These are phyloP conservation scores for Madurella fahalii DNA, from an alignment of 2,329 filamentous ascomycete genomes.

Conservation along the genomic window DNA sequence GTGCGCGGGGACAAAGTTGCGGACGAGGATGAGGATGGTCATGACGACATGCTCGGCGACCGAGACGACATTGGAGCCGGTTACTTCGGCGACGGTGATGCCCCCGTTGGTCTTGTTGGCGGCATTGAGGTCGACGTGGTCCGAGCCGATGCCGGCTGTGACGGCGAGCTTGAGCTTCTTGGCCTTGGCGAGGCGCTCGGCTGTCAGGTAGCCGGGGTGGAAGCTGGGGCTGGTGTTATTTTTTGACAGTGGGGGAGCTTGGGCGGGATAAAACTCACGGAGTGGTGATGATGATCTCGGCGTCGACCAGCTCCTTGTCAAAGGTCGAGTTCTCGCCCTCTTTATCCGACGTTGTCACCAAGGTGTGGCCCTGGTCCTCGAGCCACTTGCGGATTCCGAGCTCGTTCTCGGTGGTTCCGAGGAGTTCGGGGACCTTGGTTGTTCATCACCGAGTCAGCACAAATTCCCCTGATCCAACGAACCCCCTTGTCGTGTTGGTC, in stretches of 20 bases:
- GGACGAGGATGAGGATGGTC: conserved; percentile 93
- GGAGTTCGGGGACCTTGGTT: conserved; percentile 65
- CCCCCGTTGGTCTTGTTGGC: conserved; percentile 99
- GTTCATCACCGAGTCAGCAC: conserved; percentile 10
- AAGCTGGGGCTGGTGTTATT: conserved; percentile 54
- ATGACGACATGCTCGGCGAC: conserved; percentile 99
- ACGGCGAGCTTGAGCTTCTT: conserved; percentile 98
- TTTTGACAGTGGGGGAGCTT: conserved; percentile 1
- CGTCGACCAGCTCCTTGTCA: conserved; percentile 91
- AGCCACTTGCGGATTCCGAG: conserved; percentile 96
- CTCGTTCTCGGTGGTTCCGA: conserved; percentile 98
- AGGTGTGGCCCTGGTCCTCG: conserved; percentile 92
- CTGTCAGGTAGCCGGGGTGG: conserved; percentile 96
- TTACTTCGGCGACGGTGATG: conserved; percentile 95
- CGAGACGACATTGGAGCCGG: conserved; percentile 96
- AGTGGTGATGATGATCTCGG: conserved; percentile 98
- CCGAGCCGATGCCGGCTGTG: conserved; percentile 95
- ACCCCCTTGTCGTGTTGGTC: not conserved
- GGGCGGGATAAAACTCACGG: conserved; percentile 54
- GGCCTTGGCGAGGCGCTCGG: conserved; percentile 91
- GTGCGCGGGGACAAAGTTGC: conserved; percentile 98
- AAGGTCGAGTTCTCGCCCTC: conserved; percentile 90
- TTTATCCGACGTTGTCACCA: conserved; percentile 96
- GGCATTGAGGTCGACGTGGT: conserved; percentile 94
- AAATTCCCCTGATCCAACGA: too few species aligned